Base-by-base conservation (phyloP, 768 basidiomycete species). In the Termitomyces sp. region DNA sequence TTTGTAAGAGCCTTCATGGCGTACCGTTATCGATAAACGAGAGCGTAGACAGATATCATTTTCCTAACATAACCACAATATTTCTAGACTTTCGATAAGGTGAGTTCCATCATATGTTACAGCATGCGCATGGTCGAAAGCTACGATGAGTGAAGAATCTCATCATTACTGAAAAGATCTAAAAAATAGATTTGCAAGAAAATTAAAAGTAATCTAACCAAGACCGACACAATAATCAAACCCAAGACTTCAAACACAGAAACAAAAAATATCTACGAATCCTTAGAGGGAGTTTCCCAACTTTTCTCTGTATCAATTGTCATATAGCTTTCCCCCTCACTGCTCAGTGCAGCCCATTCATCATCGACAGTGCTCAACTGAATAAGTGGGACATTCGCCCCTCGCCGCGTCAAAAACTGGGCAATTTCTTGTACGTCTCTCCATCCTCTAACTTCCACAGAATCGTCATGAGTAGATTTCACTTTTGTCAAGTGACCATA, bases 291-390 rank as follows among this genome's bases (percentile, higher is more conserved):
- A 54, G 57, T 27, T 22, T 64, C 45, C 60, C 64, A 66, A 30
- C 58, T 53, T 31, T 60, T 39, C 42, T 61, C 68, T 45, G 71
- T 66, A 59, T 67, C 66, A 44, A 74, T 73, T 31, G 72, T 72
- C 44, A 67, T 63, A 60, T 71, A 71, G 30, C 69, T 71, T 54
- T 89, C 88, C 27, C 69, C 73, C 57, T 87, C 86, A 63, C 86
- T 88, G 60, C 80, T 83, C 65, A 83, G 70, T 36, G 78, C 84
- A 37, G 83, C 89, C 93, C 93, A 95, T 37, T 86, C 87, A n/a
- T 78, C 86, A 58, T 75, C 75, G 58, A 77, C 67, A 48, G 75
- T 73, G 48, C 83, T 77, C 30, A 76, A 70, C 27, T 77, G 77
- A 56, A 75, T 62, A n/a, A 70, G 72, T 34, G 81, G 79, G 65